A percentile compares a stretch with the other conserved stretches of the same genome.
phyloP scores from a whole-genome alignment of 164 flowering plant species.

The Vitis rotundifolia region DNA sequence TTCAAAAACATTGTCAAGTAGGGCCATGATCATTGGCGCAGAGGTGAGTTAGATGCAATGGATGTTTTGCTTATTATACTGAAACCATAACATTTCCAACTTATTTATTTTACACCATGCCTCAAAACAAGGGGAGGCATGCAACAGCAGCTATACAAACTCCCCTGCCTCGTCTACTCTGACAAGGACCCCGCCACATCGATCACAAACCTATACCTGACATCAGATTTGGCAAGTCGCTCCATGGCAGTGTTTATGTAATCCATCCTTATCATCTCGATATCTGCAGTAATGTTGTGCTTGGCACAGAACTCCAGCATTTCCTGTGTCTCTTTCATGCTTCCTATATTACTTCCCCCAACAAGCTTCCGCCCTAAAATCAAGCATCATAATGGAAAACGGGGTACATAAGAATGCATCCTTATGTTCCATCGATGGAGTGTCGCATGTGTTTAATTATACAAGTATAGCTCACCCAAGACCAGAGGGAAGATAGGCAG shows the following conservation, averaged over 20 bases:
- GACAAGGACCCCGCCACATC: conserved; percentile 27
- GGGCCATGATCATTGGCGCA: no score
- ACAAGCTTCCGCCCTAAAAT: conserved; percentile 30
- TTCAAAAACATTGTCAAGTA: no score
- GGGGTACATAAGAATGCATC: no score
- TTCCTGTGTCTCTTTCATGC: conserved; percentile 38
- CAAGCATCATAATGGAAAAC: no score
- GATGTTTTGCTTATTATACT: no score
- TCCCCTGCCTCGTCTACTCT: neutral
- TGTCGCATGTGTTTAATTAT: no score
- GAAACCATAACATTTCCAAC: no score
- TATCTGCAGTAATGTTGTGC: conserved; percentile 28
- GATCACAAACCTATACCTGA: conserved; percentile 33
- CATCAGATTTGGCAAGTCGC: conserved; percentile 31
- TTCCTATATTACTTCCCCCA: conserved; percentile 33
- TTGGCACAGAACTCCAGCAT: conserved; percentile 34
- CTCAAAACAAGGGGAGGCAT: no score
- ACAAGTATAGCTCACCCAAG: conserved; percentile 16
- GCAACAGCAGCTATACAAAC: no score
- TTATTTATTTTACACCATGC: no score
- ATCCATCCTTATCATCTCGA: conserved; percentile 33
- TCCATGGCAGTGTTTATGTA: conserved; percentile 28
- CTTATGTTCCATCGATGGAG: no score
- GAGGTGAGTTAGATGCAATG: no score
- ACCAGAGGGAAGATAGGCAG: conserved; percentile 29